A percentile compares a stretch with the other conserved stretches of the same genome.
These are phyloP conservation scores for Geosmithia flava DNA, from an alignment of 2,329 filamentous ascomycete genomes.

Conservation along the genomic window DNA sequence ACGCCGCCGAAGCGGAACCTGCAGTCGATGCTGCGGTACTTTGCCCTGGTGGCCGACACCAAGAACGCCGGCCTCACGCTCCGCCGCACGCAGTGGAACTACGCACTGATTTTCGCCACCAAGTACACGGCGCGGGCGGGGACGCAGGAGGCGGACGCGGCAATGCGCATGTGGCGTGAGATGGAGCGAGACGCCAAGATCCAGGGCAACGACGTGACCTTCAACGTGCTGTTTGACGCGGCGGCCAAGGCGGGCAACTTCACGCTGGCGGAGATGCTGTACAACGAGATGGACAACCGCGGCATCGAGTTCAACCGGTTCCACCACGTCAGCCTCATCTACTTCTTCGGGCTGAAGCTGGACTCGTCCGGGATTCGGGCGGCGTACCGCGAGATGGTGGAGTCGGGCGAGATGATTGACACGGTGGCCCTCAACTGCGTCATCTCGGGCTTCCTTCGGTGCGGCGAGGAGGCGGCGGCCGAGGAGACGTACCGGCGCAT, in stretches of 20 bases:
- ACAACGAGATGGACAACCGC: slow-evolving; percentile 66
- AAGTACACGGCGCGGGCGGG: slow-evolving; percentile 49
- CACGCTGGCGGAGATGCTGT: slow-evolving; percentile 69
- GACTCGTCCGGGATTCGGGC: slow-evolving; percentile 64
- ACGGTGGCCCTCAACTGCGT: slow-evolving; percentile 78
- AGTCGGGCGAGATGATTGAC: slow-evolving; percentile 77
- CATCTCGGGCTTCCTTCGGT: slow-evolving; percentile 63
- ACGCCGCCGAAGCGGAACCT: slow-evolving; percentile 43
- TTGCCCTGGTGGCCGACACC: slow-evolving; percentile 74
- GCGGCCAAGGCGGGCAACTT: slow-evolving; percentile 81
- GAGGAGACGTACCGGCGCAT: slow-evolving; percentile 75
- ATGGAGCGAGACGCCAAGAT: slow-evolving; percentile 69
- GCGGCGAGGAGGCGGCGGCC: slow-evolving; percentile 64
- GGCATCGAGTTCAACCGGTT: slow-evolving; percentile 61
- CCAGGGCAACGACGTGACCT: slow-evolving; percentile 63
- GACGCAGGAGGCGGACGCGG: slow-evolving; percentile 47
- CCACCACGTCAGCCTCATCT: slow-evolving; percentile 71
- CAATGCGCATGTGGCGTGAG: slow-evolving; percentile 70
- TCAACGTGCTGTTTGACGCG: slow-evolving; percentile 85
- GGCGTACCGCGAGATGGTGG: slow-evolving; percentile 74
- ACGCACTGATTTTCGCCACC: slow-evolving; percentile 67
- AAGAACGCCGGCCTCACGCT: slow-evolving; percentile 61
- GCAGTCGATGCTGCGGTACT: slow-evolving; percentile 65
- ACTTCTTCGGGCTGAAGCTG: slow-evolving; percentile 65
- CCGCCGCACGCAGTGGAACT: slow-evolving; percentile 63